Percentiles rank a stretch among this genome's conserved stretches.
Evolutionary conservation across 768 basidiomycete species (phyloP).

Genomic region (Pilatotrama ljubarskyi): DNA sequence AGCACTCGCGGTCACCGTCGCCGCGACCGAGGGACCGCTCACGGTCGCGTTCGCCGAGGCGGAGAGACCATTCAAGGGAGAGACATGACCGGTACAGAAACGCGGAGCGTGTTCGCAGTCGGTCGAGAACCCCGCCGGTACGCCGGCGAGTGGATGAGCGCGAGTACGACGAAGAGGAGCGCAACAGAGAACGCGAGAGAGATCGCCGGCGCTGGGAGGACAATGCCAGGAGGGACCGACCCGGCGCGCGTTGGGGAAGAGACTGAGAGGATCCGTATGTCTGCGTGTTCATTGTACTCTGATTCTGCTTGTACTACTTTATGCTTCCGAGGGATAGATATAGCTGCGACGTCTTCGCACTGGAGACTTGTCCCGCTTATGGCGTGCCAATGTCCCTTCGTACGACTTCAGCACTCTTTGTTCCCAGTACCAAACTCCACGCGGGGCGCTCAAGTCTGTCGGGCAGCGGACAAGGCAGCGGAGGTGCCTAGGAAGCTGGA

Average conservation of each 20-base stretch:
- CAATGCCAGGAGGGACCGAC: slow-evolving; percentile 42
- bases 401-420: too few relatives aligned
- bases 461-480: too few relatives aligned
- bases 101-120: slow-evolving; percentile 8
- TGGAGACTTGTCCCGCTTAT: too few relatives aligned
- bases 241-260: slow-evolving; percentile 29
- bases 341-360: too few relatives aligned
- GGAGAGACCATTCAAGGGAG: slow-evolving; percentile 11
- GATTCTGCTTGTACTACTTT: background rate
- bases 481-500: too few relatives aligned
- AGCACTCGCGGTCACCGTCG: slow-evolving; percentile 23
- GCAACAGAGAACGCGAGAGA: slow-evolving; percentile 41
- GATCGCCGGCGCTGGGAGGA: slow-evolving; percentile 54
- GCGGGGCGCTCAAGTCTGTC: too few relatives aligned
- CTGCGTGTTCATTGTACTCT: background rate
- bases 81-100: slow-evolving; percentile 1
- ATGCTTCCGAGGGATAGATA: background rate
- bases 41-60: slow-evolving; percentile 39
- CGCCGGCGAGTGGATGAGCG: slow-evolving; percentile 18
- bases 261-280: slow-evolving; percentile 17
- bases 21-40: slow-evolving; percentile 9
- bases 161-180: slow-evolving; percentile 36
- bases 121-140: slow-evolving; percentile 22
- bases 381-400: too few relatives aligned
- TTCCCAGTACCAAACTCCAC: too few relatives aligned